Percentiles rank a stretch among this genome's conserved stretches.
phyloP scores from a whole-genome alignment of 108 stramenopile genomes.

The Epipyxis sp. region DNA sequence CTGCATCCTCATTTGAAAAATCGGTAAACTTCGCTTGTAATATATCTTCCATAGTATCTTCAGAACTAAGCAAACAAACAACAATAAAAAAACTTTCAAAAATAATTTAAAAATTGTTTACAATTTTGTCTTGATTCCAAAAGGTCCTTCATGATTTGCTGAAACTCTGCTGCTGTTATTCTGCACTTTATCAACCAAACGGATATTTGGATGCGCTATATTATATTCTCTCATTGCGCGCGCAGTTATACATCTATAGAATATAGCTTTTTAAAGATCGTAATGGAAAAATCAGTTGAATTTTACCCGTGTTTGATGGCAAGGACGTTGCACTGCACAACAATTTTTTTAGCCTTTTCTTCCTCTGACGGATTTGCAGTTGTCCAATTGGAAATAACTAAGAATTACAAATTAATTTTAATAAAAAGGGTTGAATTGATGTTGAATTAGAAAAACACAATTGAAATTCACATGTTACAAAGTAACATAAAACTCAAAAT shows the following conservation, averaged over 20 bases:
- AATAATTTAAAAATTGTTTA: background rate
- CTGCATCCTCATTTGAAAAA: slow-evolving; percentile 19
- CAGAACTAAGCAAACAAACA: slow-evolving; percentile 18
- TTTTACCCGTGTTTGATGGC: slow-evolving; percentile 23
- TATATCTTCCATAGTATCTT: slow-evolving; percentile 22
- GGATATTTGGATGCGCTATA: slow-evolving; percentile 19
- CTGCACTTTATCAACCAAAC: background rate
- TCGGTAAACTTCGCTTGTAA: slow-evolving; percentile 30
- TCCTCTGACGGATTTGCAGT: slow-evolving; percentile 18
- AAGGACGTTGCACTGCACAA: slow-evolving; percentile 21
- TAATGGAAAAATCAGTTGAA: background rate
- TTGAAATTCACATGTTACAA: background rate
- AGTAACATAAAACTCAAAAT: background rate
- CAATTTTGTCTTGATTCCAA: slow-evolving; percentile 27
- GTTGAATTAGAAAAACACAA: background rate
- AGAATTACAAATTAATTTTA: too few species aligned
- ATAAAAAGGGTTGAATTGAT: too few species aligned
- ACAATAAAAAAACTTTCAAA: slow-evolving; percentile 4
- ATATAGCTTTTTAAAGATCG: too few species aligned
- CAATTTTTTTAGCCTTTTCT: background rate
- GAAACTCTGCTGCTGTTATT: background rate
- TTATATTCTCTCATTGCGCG: slow-evolving; percentile 3
- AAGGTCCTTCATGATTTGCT: slow-evolving; percentile 10
- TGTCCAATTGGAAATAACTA: slow-evolving; percentile 32
- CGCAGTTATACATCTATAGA: slow-evolving; percentile 16